Evolutionary conservation across 2,329 filamentous ascomycete genomes (phyloP).

Genomic region (Aureobasidium vineae): DNA sequence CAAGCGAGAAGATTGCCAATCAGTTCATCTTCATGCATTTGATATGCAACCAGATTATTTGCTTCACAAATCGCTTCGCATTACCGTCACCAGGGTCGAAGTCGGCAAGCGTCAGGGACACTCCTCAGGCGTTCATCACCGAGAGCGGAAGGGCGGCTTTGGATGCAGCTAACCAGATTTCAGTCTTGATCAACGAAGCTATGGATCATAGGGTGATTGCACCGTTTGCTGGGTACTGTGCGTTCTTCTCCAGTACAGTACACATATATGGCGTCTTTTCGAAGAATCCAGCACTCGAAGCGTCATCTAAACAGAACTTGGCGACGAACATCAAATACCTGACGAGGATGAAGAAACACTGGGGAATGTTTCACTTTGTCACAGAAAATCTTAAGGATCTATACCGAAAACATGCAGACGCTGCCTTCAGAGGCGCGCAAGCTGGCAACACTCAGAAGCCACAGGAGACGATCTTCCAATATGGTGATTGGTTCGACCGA

Average conservation of each 20-base stretch:
- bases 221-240: constrained; percentile 92
- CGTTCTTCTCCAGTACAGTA: constrained; percentile 90
- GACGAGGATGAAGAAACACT: constrained; percentile 93
- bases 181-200: constrained; percentile 74
- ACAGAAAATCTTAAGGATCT: constrained; percentile 87
- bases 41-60: constrained; percentile 79
- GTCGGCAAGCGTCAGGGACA: constrained; percentile 59
- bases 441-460: constrained; percentile 41
- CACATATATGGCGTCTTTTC: constrained; percentile 92
- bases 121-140: constrained; percentile 74
- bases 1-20: constrained; percentile 79
- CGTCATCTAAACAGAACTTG: constrained; percentile 76
- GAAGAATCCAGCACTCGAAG: constrained; percentile 72
- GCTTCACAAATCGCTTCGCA: constrained; percentile 88
- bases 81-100: constrained; percentile 64
- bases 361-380: constrained; percentile 99
- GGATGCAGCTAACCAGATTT: constrained; percentile 82
- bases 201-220: constrained; percentile 79
- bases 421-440: constrained; percentile 65
- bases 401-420: constrained; percentile 81
- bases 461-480: constrained; percentile 70
- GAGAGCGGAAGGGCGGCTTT: constrained; percentile 74
- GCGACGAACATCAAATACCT: constrained; percentile 87
- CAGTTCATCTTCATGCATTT: constrained; percentile 94
- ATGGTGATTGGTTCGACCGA: constrained; percentile 95